These are phyloP conservation scores for Saksenaea vasiformis DNA, from an alignment of 371 early-diverging fungal genomes.

Conservation along the genomic window DNA sequence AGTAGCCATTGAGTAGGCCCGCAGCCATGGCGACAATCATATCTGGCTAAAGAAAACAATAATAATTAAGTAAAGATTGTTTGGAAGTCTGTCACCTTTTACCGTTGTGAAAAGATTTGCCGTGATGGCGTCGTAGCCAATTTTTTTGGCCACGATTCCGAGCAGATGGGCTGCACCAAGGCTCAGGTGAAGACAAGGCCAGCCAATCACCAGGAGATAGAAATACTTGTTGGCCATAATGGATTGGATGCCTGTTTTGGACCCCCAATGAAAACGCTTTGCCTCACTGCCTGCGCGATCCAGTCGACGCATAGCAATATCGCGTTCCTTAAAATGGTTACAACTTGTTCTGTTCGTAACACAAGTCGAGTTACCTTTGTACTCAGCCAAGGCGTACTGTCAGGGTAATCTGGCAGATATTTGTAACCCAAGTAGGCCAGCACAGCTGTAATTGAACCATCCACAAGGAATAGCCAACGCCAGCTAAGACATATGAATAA, in stretches of 20 bases:
- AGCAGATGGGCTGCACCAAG: conserved; percentile 40
- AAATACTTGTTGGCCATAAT: conserved; percentile 28
- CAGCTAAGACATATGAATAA: conserved; percentile 5
- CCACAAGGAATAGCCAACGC: conserved; percentile 25
- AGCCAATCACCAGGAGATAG: conserved; percentile 39
- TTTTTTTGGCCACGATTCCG: conserved; percentile 47
- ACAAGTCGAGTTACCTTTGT: conserved; percentile 9
- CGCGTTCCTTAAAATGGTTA: conserved; percentile 17
- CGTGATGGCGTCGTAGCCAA: conserved; percentile 50
- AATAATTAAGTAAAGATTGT: no score
- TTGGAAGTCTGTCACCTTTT: no score
- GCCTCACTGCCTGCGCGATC: conserved; percentile 7
- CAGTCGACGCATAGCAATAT: conserved; percentile 29
- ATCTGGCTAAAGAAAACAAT: conserved; percentile 31
- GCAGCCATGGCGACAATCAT: conserved; percentile 42
- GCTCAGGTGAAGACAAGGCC: conserved; percentile 40
- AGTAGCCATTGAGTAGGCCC: conserved; percentile 40
- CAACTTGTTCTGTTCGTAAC: no score
- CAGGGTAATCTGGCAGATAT: conserved; percentile 22
- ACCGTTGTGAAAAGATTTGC: conserved; percentile 51
- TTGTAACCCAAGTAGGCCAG: conserved; percentile 15
- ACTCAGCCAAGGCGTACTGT: conserved; percentile 18
- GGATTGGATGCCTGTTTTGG: conserved; percentile 8
- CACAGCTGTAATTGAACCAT: conserved; percentile 15
- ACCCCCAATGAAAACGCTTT: background rate